These are phyloP conservation scores for Jaenimonas drosophilae DNA, from an alignment of 208 protist species.

Conservation along the genomic window DNA sequence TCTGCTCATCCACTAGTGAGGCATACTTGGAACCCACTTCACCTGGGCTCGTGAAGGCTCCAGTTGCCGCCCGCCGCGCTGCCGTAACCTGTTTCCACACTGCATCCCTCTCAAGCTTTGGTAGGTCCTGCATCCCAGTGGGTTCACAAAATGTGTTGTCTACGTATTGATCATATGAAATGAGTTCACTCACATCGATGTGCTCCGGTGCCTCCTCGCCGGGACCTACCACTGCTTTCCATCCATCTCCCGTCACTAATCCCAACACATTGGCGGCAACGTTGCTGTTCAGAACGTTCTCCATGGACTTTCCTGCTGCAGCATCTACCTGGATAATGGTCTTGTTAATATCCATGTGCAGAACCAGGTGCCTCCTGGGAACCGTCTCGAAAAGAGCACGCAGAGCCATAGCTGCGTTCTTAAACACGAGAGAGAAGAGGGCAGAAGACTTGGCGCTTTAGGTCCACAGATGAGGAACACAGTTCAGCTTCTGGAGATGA, in stretches of 20 bases:
- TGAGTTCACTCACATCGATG: slow-evolving; percentile 7
- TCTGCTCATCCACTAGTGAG: slow-evolving; percentile 60
- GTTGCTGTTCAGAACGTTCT: slow-evolving; percentile 86
- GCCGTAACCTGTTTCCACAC: slow-evolving; percentile 58
- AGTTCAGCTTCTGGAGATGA: not conserved
- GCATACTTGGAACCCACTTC: slow-evolving; percentile 48
- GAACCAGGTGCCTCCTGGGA: slow-evolving; percentile 49
- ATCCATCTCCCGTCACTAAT: slow-evolving; percentile 15
- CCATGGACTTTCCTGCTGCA: slow-evolving; percentile 57
- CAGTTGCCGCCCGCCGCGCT: slow-evolving; percentile 25
- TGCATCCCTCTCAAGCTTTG: slow-evolving; percentile 29
- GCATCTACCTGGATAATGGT: slow-evolving; percentile 83
- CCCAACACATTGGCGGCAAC: slow-evolving; percentile 70
- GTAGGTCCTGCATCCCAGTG: slow-evolving; percentile 48
- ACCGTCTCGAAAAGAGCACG: slow-evolving; percentile 35
- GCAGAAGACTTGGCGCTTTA: not conserved
- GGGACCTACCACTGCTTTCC: slow-evolving; percentile 37
- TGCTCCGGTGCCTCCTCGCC: slow-evolving; percentile 9
- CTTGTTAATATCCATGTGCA: slow-evolving; percentile 89
- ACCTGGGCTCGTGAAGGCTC: slow-evolving; percentile 54
- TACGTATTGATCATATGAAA: slow-evolving; percentile 63
- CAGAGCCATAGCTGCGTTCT: slow-evolving; percentile 22
- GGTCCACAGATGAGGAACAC: not conserved
- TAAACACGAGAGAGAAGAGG: not conserved
- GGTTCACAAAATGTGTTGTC: slow-evolving; percentile 50